Percentiles rank a stretch among this genome's conserved stretches.
phyloP scores from a whole-genome alignment of 1,284 basidiomycete species.

The Earliella scabrosa region DNA sequence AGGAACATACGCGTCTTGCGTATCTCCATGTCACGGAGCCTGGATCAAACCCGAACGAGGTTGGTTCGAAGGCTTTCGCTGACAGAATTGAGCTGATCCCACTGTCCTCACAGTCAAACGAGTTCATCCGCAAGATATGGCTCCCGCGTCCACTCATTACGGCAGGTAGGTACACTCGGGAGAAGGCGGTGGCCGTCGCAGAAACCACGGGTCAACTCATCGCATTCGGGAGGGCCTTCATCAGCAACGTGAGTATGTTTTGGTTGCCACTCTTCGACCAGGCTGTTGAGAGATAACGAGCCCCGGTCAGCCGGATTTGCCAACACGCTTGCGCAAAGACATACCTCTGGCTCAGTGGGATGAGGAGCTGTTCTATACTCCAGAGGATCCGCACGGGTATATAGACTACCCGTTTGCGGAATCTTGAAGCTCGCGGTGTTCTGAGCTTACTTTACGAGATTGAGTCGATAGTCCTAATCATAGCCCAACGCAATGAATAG shows the following conservation, averaged over 20 bases:
- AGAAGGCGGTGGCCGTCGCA: conserved; percentile 28
- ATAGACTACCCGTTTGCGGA: conserved; percentile 17
- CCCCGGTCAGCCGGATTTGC: conserved; percentile 32
- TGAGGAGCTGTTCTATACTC: conserved; percentile 8
- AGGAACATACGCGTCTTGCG: conserved; percentile 50
- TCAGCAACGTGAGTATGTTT: conserved; percentile 39
- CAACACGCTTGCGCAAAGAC: conserved; percentile 8
- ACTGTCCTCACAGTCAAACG: conserved; percentile 31
- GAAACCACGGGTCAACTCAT: conserved; percentile 42
- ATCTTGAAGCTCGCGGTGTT: too few relatives aligned
- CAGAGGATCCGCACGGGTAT: conserved; percentile 31
- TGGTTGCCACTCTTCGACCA: too few relatives aligned
- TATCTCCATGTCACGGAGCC: conserved; percentile 58
- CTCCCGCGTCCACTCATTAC: conserved; percentile 32
- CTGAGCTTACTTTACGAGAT: too few relatives aligned
- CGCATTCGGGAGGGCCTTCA: conserved; percentile 51
- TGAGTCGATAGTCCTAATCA: too few relatives aligned
- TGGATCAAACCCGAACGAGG: not conserved
- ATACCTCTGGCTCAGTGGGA: conserved; percentile 6
- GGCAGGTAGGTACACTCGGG: conserved; percentile 39
- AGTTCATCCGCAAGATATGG: conserved; percentile 37
- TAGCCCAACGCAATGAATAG: too few relatives aligned
- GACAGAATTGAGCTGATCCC: too few relatives aligned
- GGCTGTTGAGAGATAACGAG: too few relatives aligned
- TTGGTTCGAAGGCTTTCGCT: not conserved